Percentiles rank a stretch among this genome's conserved stretches.
Conservation (phyloP, 2,329 filamentous ascomycete species). For the Colletotrichum zoysiae region DNA sequence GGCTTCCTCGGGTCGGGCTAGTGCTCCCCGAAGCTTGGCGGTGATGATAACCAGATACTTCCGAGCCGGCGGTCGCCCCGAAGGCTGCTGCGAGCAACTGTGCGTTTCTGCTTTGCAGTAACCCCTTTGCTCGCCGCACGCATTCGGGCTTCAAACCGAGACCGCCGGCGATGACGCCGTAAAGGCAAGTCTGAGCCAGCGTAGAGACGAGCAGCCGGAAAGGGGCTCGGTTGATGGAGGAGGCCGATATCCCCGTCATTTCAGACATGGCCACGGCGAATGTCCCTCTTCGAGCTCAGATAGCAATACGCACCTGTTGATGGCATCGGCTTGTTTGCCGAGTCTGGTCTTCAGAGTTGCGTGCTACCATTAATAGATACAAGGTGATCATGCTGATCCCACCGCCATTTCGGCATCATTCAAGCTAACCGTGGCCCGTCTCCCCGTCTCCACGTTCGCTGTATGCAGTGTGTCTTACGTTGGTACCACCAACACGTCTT, state of each 20-base stretch:
- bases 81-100: slow-evolving; percentile 48
- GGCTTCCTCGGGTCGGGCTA: slow-evolving; percentile 1
- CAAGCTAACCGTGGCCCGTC: not conserved
- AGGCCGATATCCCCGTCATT: not conserved
- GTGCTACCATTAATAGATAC: not conserved
- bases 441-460: not conserved
- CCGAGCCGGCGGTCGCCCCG: slow-evolving; percentile 64
- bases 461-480: not conserved
- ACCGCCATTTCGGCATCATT: not conserved
- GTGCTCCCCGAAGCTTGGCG: slow-evolving; percentile 54
- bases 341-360: not conserved
- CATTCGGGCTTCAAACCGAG: slow-evolving; percentile 45
- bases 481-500: slow-evolving; percentile 1
- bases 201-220: not conserved
- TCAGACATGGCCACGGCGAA: not conserved
- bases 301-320: not conserved
- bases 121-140: slow-evolving; percentile 56
- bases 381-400: not conserved
- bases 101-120: slow-evolving; percentile 64
- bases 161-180: slow-evolving; percentile 61
- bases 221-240: not conserved
- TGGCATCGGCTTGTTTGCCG: not conserved
- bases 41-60: slow-evolving; percentile 85
- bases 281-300: not conserved
- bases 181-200: slow-evolving; percentile 76